phyloP scores from a whole-genome alignment of 1,139 yeast genomes.

The Suhomyces atakaporum region DNA sequence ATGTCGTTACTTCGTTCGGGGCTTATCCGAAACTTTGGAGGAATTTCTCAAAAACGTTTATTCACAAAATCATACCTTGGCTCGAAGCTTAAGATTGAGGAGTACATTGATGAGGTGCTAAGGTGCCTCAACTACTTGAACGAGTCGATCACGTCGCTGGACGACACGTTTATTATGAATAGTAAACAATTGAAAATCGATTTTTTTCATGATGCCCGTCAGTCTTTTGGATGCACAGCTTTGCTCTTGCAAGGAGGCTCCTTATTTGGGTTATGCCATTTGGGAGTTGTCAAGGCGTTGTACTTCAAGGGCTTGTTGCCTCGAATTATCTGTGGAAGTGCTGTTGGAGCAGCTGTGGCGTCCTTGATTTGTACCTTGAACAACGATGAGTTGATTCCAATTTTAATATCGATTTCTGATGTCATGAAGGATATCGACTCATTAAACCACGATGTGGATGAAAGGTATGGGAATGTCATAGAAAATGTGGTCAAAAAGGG shows the following conservation, averaged over 20 bases:
- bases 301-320: constrained; percentile 77
- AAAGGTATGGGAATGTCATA: constrained; percentile 63
- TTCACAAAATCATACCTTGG: constrained; percentile 86
- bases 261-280: constrained; percentile 86
- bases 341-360: constrained; percentile 93
- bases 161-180: constrained; percentile 43
- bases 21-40: constrained; percentile 85
- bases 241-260: constrained; percentile 92
- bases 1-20: constrained; percentile 81
- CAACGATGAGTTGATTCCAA: constrained; percentile 56
- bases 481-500: constrained; percentile 72
- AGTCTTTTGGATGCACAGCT: constrained; percentile 89
- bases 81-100: constrained; percentile 85
- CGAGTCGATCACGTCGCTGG: constrained; percentile 36
- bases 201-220: constrained; percentile 87
- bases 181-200: constrained; percentile 68
- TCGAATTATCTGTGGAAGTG: constrained; percentile 85
- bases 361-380: constrained; percentile 73
- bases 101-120: constrained; percentile 75
- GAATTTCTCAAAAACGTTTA: constrained; percentile 76
- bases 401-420: constrained; percentile 47
- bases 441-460: constrained; percentile 59
- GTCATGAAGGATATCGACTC: constrained; percentile 53
- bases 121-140: constrained; percentile 62
- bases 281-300: constrained; percentile 87